Evolutionary conservation across 441 rosid species (phyloP).

Genomic region (Croton laevigatus): DNA sequence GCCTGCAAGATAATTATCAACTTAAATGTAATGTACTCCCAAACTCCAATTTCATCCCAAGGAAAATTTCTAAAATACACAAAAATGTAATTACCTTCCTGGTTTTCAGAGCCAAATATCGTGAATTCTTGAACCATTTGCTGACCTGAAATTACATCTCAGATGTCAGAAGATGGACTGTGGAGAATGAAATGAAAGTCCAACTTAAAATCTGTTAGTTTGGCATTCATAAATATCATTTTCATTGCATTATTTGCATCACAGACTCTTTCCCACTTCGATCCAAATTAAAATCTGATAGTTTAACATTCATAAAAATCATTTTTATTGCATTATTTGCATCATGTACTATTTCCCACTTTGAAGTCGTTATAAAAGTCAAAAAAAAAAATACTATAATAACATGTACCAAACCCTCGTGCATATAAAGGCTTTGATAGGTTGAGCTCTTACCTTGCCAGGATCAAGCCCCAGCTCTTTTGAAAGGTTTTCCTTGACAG

Average conservation of each 20-base stretch:
- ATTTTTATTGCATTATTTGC: no score
- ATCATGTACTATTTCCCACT: neutral
- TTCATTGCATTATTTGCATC: no score
- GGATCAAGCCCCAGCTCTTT: slow-evolving; percentile 75
- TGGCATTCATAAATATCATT: neutral
- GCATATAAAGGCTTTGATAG: slow-evolving; percentile 2
- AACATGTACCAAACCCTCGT: neutral
- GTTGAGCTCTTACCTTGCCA: slow-evolving; percentile 59
- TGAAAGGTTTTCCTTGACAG: slow-evolving; percentile 70
- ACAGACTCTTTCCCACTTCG: neutral
- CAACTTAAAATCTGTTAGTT: neutral
- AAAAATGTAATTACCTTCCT: slow-evolving; percentile 57
- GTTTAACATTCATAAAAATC: no score
- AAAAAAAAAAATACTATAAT: neutral
- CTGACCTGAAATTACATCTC: slow-evolving; percentile 63
- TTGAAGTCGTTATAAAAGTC: slow-evolving; percentile 1
- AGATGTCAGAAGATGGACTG: slow-evolving; percentile 18
- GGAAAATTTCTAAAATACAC: neutral
- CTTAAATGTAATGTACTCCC: neutral
- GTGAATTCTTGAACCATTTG: slow-evolving; percentile 99
- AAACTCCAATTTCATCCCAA: neutral
- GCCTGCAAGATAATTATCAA: slow-evolving; percentile 30
- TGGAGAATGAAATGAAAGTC: neutral
- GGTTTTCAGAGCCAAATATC: slow-evolving; percentile 74
- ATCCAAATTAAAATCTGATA: neutral